These are phyloP conservation scores for Phytophthora meadii DNA, from an alignment of 352 stramenopile genomes.

Conservation along the genomic window DNA sequence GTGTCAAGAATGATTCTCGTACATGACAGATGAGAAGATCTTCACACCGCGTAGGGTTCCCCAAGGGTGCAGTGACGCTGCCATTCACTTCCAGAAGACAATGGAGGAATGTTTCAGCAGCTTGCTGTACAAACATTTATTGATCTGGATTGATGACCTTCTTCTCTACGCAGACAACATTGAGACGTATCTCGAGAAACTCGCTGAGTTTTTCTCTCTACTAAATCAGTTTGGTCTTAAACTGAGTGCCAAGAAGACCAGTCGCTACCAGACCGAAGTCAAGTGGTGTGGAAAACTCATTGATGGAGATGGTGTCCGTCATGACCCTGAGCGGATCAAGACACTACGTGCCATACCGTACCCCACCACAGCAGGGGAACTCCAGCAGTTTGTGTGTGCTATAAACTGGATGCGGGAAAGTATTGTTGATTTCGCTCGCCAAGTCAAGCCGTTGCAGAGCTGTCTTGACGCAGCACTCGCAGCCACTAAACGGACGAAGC, in stretches of 20 bases:
- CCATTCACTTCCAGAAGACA: conserved; percentile 12
- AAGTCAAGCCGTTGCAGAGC: no score
- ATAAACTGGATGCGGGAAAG: no score
- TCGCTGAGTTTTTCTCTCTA: conserved; percentile 27
- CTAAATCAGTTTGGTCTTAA: conserved; percentile 18
- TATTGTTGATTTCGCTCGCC: no score
- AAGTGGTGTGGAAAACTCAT: neutral
- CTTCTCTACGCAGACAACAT: conserved; percentile 32
- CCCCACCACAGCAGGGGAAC: no score
- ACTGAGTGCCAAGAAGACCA: neutral
- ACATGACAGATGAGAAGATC: conserved; percentile 29
- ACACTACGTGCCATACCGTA: neutral
- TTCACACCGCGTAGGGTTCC: conserved; percentile 25
- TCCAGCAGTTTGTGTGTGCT: no score
- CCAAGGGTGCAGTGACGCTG: conserved; percentile 18
- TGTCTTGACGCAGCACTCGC: no score
- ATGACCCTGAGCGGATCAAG: neutral
- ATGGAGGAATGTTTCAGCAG: conserved; percentile 11
- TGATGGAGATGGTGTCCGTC: neutral
- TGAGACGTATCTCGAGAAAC: conserved; percentile 26
- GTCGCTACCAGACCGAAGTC: neutral
- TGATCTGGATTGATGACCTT: conserved; percentile 17
- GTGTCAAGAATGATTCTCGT: conserved; percentile 20
- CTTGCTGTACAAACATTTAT: conserved; percentile 15
- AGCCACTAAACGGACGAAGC: no score